Conservation (phyloP, 2,329 filamentous ascomycete species). For the Calonectria pauciramosa region DNA sequence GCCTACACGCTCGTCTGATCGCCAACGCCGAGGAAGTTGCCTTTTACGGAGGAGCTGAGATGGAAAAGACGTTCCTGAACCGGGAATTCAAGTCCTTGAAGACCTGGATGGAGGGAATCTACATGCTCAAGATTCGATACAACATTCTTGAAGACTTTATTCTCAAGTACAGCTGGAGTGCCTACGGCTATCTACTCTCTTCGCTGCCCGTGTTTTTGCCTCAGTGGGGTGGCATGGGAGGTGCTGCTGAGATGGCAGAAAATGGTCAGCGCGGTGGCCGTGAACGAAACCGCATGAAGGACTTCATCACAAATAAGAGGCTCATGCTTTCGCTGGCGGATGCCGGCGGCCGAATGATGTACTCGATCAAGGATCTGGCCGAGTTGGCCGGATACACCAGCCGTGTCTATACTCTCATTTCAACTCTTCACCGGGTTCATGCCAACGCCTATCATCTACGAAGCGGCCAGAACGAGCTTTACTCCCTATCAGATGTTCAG, state of each 20-base stretch:
- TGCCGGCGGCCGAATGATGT: constrained; percentile 98
- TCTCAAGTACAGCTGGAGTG: constrained; percentile 98
- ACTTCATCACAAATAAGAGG: constrained; percentile 99
- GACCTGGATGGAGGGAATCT: constrained; percentile 98
- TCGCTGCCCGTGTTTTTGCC: constrained; percentile 95
- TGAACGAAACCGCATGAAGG: constrained; percentile 92
- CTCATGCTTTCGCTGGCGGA: constrained; percentile 98
- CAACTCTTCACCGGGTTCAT: constrained; percentile 93
- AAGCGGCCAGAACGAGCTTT: constrained; percentile 80
- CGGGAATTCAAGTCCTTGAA: constrained; percentile 93
- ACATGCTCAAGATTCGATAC: constrained; percentile 97
- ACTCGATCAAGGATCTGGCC: constrained; percentile 97
- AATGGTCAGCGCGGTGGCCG: constrained; percentile 66
- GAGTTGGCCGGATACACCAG: constrained; percentile 97
- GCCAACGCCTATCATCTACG: constrained; percentile 86
- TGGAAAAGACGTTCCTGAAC: constrained; percentile 93
- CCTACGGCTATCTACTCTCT: constrained; percentile 94
- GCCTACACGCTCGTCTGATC: constrained; percentile 90
- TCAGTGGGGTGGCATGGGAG: constrained; percentile 89
- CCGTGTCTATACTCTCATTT: constrained; percentile 94
- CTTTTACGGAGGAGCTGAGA: constrained; percentile 95
- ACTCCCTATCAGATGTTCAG: constrained; percentile 90
- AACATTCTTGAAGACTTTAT: constrained; percentile 99
- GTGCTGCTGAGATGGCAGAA: constrained; percentile 75
- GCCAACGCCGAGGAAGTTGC: constrained; percentile 98